These are phyloP conservation scores for Capsicum pubescens DNA, from an alignment of 257 asterid genomes.

Conservation along the genomic window DNA sequence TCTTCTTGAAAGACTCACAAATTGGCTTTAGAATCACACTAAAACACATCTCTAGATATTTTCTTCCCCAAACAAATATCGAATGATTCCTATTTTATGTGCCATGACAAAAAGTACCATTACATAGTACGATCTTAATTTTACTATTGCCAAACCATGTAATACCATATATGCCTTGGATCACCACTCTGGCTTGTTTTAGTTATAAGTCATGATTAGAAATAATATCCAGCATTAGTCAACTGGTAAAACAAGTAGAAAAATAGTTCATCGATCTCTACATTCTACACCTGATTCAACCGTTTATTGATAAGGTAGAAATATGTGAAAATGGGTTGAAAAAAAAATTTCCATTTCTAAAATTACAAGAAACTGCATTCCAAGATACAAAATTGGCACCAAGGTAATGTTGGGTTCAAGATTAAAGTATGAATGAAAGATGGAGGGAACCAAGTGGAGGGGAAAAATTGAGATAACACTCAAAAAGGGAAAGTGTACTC, in stretches of 20 bases:
- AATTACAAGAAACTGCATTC: not conserved
- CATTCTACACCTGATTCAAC: not conserved
- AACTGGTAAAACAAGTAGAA: not conserved
- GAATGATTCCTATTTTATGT: not conserved
- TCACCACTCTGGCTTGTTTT: not conserved
- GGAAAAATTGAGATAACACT: no score
- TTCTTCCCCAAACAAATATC: not conserved
- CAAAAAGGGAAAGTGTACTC: no score
- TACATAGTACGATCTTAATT: not conserved
- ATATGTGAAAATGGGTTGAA: not conserved
- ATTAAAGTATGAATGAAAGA: no score
- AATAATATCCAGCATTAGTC: not conserved
- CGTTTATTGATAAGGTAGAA: not conserved
- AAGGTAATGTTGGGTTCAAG: no score
- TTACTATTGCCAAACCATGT: not conserved
- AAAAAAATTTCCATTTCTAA: not conserved
- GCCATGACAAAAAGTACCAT: not conserved
- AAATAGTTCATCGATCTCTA: not conserved
- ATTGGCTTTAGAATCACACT: not conserved
- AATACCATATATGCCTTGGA: not conserved
- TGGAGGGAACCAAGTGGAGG: no score
- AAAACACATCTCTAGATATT: not conserved
- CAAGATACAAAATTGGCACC: no score
- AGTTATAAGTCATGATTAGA: no score
- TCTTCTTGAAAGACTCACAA: not conserved